A percentile compares a stretch with the other conserved stretches of the same genome.
phyloP scores from a whole-genome alignment of 148 eudicot species.

The Gaultheria prostrata region DNA sequence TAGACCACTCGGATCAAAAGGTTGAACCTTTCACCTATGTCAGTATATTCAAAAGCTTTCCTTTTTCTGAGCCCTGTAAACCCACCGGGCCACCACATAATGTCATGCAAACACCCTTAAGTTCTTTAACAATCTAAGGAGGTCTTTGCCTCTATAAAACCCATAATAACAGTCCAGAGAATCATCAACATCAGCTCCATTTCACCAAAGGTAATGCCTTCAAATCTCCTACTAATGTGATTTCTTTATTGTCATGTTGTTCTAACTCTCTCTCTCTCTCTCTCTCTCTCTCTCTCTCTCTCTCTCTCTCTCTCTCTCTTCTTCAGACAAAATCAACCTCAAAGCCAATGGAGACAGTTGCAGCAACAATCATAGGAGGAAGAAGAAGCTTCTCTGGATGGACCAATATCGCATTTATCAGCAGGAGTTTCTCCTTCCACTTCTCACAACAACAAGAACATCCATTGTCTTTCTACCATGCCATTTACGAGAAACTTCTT shows the following conservation, averaged over 20 bases:
- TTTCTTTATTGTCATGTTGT: background rate
- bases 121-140: too few relatives aligned
- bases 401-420: background rate
- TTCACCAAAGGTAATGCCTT: too few relatives aligned
- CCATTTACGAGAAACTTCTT: background rate
- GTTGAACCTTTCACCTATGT: too few relatives aligned
- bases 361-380: background rate
- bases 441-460: background rate
- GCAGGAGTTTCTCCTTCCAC: background rate
- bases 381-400: background rate
- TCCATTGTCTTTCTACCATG: background rate
- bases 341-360: background rate
- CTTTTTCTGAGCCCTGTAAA: too few relatives aligned
- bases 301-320: background rate
- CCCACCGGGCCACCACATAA: too few relatives aligned
- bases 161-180: too few relatives aligned
- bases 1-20: too few relatives aligned
- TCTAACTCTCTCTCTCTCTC: background rate
- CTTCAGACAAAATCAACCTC: background rate
- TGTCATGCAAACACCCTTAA: too few relatives aligned
- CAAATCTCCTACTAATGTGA: background rate
- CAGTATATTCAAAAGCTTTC: too few relatives aligned
- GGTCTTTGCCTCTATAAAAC: background rate
- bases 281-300: background rate
- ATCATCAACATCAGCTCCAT: too few relatives aligned